Base-by-base conservation (phyloP, 768 basidiomycete species). In the Leccinum olivaceopallidum region DNA sequence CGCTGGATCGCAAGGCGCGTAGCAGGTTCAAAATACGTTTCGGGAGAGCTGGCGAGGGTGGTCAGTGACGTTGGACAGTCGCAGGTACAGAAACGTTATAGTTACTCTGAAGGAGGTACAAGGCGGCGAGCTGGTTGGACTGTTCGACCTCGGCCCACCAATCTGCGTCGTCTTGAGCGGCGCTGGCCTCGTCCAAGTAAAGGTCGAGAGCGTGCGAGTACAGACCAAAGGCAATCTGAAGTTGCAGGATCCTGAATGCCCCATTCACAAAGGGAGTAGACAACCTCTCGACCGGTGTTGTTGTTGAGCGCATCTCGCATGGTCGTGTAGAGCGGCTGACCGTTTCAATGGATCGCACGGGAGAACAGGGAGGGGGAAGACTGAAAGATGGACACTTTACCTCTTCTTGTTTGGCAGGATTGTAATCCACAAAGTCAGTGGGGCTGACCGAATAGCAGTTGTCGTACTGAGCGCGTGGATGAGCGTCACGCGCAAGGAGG, bases 131-230 rank as follows among this genome's bases (percentile, higher is more conserved):
- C 55, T 74, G 64, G 28, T 78, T 69, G 4, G 89, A 92, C 34
- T 84, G 80, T 63, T 88, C 86, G 47, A 90, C 71, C 30, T 85
- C 81, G 16, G 81, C 80, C 95, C 95, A 98, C 89, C 90, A 97
- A 49, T 90, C 84, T 20, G 90, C 85, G 67, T 94, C 92, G 7
- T 80, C 74, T 66, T 95, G 93, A 13, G 87, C 84, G 36, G 85
- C 72, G 9, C 83, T 78, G 2, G 94, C 91, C 67, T 92, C 85
- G 10, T 77, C 69, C 60, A 96, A 72, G 59, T 86, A 84, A 26
- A 77, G 68, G 62, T 92, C 83, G 67, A 95, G 74, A 1, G 85
- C 81, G 58, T 88, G 81, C 6, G 84, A 77, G 67, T 93, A 94
- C 16, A 91, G 61, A 8, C 80, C 80, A 5, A 85, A 78, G 1